Conservation (phyloP, 179 eudicot genomes). For the Beta lomatogona region DNA sequence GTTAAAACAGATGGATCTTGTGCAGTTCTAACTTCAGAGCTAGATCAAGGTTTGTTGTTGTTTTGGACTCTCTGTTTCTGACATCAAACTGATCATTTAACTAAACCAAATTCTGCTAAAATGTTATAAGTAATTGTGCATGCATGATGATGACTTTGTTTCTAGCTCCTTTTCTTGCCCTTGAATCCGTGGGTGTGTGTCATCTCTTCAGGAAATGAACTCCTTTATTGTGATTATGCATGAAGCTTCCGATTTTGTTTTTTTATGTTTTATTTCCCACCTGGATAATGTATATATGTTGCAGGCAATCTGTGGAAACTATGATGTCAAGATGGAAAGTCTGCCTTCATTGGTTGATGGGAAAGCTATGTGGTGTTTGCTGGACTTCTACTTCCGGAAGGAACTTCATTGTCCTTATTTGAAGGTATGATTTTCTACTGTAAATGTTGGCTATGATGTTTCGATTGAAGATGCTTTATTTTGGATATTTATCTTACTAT, state of each 20-base stretch:
- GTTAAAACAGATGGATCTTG: not conserved
- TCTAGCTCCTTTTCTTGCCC: not conserved
- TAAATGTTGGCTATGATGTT: not conserved
- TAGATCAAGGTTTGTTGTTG: not conserved
- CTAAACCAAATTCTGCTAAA: not conserved
- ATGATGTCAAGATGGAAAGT: constrained; percentile 60
- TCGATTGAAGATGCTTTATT: not conserved
- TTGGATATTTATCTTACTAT: constrained; percentile 17
- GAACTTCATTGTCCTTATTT: constrained; percentile 66
- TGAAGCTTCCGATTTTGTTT: not conserved
- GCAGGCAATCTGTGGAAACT: constrained; percentile 81
- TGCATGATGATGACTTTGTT: not conserved
- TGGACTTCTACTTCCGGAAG: constrained; percentile 85
- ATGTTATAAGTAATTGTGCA: not conserved
- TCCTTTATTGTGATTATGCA: not conserved
- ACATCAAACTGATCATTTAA: not conserved
- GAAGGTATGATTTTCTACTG: constrained; percentile 43
- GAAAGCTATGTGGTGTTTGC: constrained; percentile 97
- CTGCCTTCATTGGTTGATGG: constrained; percentile 79
- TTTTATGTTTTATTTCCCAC: not conserved
- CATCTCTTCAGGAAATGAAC: not conserved
- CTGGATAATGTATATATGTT: constrained; percentile 22
- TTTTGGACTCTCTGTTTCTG: not conserved
- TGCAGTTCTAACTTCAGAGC: constrained; percentile 12
- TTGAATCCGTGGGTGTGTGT: not conserved